phyloP scores from a whole-genome alignment of 306 rosid genomes.

The Sphenostylis stenocarpa region DNA sequence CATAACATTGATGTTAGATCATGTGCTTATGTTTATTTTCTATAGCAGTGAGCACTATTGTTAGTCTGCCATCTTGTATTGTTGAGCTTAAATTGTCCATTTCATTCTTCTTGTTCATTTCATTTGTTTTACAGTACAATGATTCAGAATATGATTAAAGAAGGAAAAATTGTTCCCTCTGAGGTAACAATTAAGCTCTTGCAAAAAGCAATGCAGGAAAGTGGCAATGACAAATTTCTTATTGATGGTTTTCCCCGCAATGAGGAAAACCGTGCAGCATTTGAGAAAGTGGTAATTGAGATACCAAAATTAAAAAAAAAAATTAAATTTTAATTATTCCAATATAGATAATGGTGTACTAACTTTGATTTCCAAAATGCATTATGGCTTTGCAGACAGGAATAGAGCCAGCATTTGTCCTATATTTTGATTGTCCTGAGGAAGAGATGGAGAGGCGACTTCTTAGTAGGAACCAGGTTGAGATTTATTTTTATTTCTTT shows the following conservation, averaged over 20 bases:
- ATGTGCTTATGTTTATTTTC: background rate
- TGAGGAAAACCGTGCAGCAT: slow-evolving; percentile 99
- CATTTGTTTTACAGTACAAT: slow-evolving; percentile 64
- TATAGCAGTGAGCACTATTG: background rate
- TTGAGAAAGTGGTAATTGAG: slow-evolving; percentile 75
- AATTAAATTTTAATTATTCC: slow-evolving; percentile 4
- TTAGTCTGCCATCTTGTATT: slow-evolving; percentile 15
- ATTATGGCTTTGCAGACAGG: slow-evolving; percentile 68
- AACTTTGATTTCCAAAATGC: slow-evolving; percentile 21
- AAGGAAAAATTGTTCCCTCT: slow-evolving; percentile 94
- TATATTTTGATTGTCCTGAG: slow-evolving; percentile 84
- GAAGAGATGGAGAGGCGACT: slow-evolving; percentile 96
- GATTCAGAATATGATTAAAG: slow-evolving; percentile 94
- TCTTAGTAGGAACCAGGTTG: slow-evolving; percentile 84
- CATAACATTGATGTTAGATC: background rate
- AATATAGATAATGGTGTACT: slow-evolving; percentile 1
- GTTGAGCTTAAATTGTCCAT: slow-evolving; percentile 24
- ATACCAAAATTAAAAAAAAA: background rate
- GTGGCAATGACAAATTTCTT: slow-evolving; percentile 85
- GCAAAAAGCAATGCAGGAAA: slow-evolving; percentile 73
- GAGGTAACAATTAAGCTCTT: slow-evolving; percentile 95
- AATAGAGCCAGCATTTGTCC: slow-evolving; percentile 81
- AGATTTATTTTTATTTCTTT: slow-evolving; percentile 1
- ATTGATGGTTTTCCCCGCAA: slow-evolving; percentile 99
- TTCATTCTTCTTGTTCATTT: slow-evolving; percentile 4